These are phyloP conservation scores for Pittosporum tobira DNA, from an alignment of 129 eudicot species.

Conservation along the genomic window DNA sequence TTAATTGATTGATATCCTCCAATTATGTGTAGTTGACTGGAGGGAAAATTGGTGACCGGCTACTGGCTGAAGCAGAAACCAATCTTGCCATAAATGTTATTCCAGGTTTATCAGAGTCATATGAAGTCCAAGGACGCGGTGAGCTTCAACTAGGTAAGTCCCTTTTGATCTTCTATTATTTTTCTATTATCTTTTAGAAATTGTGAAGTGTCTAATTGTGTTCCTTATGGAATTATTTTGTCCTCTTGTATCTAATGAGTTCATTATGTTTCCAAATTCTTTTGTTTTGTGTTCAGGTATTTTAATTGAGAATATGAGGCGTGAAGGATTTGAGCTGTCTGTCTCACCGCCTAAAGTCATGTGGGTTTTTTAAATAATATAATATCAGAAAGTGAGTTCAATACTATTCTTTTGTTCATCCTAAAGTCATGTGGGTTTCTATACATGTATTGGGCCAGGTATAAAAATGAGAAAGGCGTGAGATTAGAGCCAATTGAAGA, in stretches of 20 bases:
- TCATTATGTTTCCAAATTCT: neutral
- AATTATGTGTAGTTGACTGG: constrained; percentile 65
- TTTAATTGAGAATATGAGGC: constrained; percentile 97
- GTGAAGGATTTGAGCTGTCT: constrained; percentile 96
- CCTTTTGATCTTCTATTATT: neutral
- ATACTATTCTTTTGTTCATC: no score
- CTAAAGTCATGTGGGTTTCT: no score
- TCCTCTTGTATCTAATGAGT: neutral
- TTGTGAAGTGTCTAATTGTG: neutral
- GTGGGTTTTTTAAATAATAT: constrained; percentile 53
- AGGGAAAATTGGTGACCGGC: constrained; percentile 90
- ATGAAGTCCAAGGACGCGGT: constrained; percentile 97
- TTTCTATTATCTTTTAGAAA: neutral
- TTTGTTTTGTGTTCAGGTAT: constrained; percentile 47
- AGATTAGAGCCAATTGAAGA: constrained; percentile 97
- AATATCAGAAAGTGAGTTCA: no score
- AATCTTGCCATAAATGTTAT: constrained; percentile 93
- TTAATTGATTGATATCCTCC: constrained; percentile 5
- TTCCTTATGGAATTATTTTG: neutral
- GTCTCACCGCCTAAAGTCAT: constrained; percentile 97
- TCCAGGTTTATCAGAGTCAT: constrained; percentile 78
- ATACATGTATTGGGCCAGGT: constrained; percentile 40
- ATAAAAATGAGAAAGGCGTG: constrained; percentile 52
- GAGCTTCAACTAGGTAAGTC: constrained; percentile 87
- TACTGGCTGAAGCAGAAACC: constrained; percentile 92